A percentile compares a stretch with the other conserved stretches of the same genome.
These are phyloP conservation scores for Sugiyamaella pinicola DNA, from an alignment of 1,139 yeast species.

Conservation along the genomic window DNA sequence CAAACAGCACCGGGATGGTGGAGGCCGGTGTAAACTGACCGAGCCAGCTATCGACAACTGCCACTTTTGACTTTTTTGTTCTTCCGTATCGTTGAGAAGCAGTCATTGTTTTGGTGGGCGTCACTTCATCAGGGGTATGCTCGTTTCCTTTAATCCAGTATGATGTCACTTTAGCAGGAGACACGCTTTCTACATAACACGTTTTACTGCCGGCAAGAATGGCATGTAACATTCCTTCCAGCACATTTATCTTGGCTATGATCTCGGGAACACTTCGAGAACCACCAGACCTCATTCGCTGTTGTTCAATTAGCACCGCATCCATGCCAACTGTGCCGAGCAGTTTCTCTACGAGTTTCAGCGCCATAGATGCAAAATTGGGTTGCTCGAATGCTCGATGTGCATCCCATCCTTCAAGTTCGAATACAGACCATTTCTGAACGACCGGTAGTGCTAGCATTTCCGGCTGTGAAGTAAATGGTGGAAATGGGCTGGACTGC, in stretches of 20 bases:
- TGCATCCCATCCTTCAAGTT: conserved; percentile 41
- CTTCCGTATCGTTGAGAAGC: conserved; percentile 23
- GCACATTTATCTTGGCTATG: conserved; percentile 53
- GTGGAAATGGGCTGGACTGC: neutral
- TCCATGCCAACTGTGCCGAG: conserved; percentile 6
- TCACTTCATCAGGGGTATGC: neutral
- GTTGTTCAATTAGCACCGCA: conserved; percentile 55
- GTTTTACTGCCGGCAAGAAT: conserved; percentile 23
- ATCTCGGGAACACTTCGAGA: conserved; percentile 52
- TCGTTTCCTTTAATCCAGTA: conserved; percentile 33
- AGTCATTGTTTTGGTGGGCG: conserved; percentile 5
- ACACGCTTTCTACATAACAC: conserved; percentile 29
- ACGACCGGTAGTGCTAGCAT: conserved; percentile 39
- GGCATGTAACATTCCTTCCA: conserved; percentile 54
- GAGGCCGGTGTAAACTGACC: conserved; percentile 16
- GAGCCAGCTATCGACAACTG: conserved; percentile 33
- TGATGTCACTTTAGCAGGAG: conserved; percentile 36
- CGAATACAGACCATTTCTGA: conserved; percentile 50
- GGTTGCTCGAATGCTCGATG: conserved; percentile 34
- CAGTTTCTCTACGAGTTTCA: conserved; percentile 27
- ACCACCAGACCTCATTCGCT: conserved; percentile 54
- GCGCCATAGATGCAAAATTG: conserved; percentile 33
- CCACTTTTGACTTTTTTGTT: conserved; percentile 27
- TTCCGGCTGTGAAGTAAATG: neutral
- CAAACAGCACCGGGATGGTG: conserved; percentile 11